Evolutionary conservation across 192 early-diverging fungal species (phyloP).

Genomic region (Gryganskiella cystojenkinii): DNA sequence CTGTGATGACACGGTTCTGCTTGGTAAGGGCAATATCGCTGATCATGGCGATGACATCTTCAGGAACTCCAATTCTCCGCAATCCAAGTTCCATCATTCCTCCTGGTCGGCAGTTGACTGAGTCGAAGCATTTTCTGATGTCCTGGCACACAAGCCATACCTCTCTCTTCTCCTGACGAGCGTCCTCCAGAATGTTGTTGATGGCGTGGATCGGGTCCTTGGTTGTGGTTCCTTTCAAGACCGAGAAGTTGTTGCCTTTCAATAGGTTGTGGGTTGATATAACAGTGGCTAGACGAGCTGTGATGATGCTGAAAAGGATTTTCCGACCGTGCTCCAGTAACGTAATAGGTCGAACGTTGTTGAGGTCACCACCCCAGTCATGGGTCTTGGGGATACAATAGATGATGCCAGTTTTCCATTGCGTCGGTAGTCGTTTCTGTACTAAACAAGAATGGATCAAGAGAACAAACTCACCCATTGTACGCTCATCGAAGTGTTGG

Average conservation of each 20-base stretch:
- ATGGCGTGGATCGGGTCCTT: constrained; percentile 13
- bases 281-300: not conserved
- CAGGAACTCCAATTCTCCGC: too few species aligned
- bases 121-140: constrained; percentile 13
- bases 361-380: constrained; percentile 4
- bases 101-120: not conserved
- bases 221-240: constrained; percentile 17
- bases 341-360: constrained; percentile 7
- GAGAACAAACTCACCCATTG: too few species aligned
- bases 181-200: constrained; percentile 12
- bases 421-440: too few species aligned
- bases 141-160: constrained; percentile 14
- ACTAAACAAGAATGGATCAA: too few species aligned
- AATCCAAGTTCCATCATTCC: constrained; percentile 16
- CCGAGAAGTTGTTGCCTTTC: constrained; percentile 13
- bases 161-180: constrained; percentile 3
- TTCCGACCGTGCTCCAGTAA: constrained; percentile 20
- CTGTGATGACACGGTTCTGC: too few species aligned
- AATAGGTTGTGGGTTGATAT: not conserved
- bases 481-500: too few species aligned
- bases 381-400: constrained; percentile 15
- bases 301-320: constrained; percentile 9
- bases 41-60: too few species aligned
- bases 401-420: constrained; percentile 9
- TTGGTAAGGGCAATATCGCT: too few species aligned